Base-by-base conservation (phyloP, 2,329 filamentous ascomycete genomes). In the Calonectria pauciramosa region DNA sequence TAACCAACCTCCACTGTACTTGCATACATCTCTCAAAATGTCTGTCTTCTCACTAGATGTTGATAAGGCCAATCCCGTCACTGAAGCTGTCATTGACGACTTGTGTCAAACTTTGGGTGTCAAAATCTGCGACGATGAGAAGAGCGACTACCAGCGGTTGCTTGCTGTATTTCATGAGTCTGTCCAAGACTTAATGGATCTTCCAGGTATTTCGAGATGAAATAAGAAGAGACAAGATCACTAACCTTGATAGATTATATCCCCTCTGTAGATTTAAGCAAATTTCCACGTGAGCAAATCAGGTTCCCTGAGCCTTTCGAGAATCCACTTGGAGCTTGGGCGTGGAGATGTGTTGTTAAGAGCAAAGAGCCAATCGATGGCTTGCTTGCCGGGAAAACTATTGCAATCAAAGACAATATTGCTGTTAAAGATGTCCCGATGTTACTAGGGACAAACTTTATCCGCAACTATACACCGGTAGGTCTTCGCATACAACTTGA, bases 341-440 rank as follows among this genome's bases (percentile, higher is more conserved):
- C 68, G 51, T 70, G 68, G 68, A 49, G 28, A 49, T 65, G 60
- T 16, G 20, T 47, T 32, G 28, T 65, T 6, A 14, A 34, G 14
- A 34, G 30, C 7, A 49, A 65, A 26, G 20, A 49, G 3, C 4
- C 18, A 4, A 32, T 20, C 5, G 30, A 26, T 3, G 60, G 60
- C 18, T 49, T 65, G 41, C 60, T 65, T 23, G 30, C 63, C 14
- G 54, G 26, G 4, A 70, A 64, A 38, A 71, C 60, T 3, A 36
- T 68, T 34, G 52, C 49, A 0, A 47, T 72, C 38, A 72, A 72
- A 9, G 70, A 72, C 38, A 72, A 72, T 16, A 60, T 72, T 23
- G 63, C 70, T 3, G 36, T 72, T 2, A 52, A 59, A 23, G 51
- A 51, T 30, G 70, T 72, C 4, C 70, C 63, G 4, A 60, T 59